Evolutionary conservation across 805 yeast species (phyloP).

Genomic region (Brettanomyces nanus): DNA sequence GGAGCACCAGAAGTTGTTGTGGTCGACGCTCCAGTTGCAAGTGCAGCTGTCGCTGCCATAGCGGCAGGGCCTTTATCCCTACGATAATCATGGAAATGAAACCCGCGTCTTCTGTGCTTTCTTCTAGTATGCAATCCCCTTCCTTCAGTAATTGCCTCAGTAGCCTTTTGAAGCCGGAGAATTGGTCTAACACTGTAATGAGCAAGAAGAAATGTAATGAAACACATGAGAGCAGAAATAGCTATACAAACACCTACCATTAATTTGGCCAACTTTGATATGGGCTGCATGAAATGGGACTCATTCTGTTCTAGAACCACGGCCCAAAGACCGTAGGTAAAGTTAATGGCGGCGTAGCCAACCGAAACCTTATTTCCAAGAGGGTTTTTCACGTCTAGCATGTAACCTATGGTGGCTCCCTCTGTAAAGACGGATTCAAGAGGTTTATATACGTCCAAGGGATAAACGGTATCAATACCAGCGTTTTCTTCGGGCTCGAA

Average conservation of each 20-base stretch:
- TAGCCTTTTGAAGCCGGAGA: slow-evolving; percentile 68
- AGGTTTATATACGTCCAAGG: slow-evolving; percentile 14
- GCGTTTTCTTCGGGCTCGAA: slow-evolving; percentile 28
- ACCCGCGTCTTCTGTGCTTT: slow-evolving; percentile 10
- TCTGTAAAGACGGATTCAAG: slow-evolving; percentile 23
- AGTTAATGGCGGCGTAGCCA: slow-evolving; percentile 44
- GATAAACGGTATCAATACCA: slow-evolving; percentile 2
- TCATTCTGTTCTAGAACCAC: slow-evolving; percentile 62
- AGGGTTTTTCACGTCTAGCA: slow-evolving; percentile 20
- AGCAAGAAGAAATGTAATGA: slow-evolving; percentile 75
- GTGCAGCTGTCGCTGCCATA: background rate
- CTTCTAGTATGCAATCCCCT: slow-evolving; percentile 22
- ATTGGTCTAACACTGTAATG: slow-evolving; percentile 83
- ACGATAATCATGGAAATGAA: slow-evolving; percentile 8
- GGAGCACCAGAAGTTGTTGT: background rate
- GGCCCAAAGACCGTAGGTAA: slow-evolving; percentile 53
- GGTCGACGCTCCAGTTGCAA: too few relatives aligned
- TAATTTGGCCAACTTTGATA: slow-evolving; percentile 50
- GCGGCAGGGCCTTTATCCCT: background rate
- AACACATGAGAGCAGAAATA: slow-evolving; percentile 63
- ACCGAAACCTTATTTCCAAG: slow-evolving; percentile 38
- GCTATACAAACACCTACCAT: slow-evolving; percentile 75
- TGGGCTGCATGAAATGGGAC: slow-evolving; percentile 52
- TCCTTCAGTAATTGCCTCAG: slow-evolving; percentile 56
- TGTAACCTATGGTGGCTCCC: background rate